Evolutionary conservation across 2,329 filamentous ascomycete species (phyloP), one percentile per base, ranked within the genome.

Genomic region (Leptosphaerulina australis): DNA sequence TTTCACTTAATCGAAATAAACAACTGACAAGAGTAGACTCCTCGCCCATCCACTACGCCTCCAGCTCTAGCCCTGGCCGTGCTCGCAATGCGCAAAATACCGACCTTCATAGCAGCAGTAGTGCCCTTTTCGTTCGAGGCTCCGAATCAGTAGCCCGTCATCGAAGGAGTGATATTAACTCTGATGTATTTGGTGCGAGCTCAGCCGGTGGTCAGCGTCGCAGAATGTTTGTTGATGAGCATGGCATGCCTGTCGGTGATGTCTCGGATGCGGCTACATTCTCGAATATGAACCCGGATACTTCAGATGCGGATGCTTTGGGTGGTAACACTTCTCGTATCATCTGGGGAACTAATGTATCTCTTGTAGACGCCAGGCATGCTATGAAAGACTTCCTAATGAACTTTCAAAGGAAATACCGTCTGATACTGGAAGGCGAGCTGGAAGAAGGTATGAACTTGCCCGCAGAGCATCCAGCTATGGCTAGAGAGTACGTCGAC

Each of bases 271-370:
- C 78, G 4, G 71, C 82, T 0, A 87, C 84, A 1, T 87, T 87
- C 67, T 86, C 84, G 4, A 86, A 87, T 56, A 68, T 85, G 50
- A 81, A 96, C 60, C 91, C 91, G 0, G 88, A 88, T 56, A 97
- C 92, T 5, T 97, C 93, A 2, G 94, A 99, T 71, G 94, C 94
- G 0, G 89, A 97, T 67, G 84, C 82, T 1, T 83, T 97, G 30
- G 93, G 91, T 29, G 94, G 92, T 2, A 84, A 84, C 50, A 90
- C 89, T 29, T 87, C 88, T 47, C 86, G 88, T 60, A 84, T 95
- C 50, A 93, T 99, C 58, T 99, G 94, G 94, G 94, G 94, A 72
- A 99, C 94, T 33, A 97, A 96, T 29, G 90, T 99, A 39, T 96
- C 93, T 4, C 88, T 99, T 44, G 85, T 90, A 53, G 92, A 97